phyloP scores from a whole-genome alignment of 2,329 filamentous ascomycete genomes.

The Ascochyta viciae-villosae region DNA sequence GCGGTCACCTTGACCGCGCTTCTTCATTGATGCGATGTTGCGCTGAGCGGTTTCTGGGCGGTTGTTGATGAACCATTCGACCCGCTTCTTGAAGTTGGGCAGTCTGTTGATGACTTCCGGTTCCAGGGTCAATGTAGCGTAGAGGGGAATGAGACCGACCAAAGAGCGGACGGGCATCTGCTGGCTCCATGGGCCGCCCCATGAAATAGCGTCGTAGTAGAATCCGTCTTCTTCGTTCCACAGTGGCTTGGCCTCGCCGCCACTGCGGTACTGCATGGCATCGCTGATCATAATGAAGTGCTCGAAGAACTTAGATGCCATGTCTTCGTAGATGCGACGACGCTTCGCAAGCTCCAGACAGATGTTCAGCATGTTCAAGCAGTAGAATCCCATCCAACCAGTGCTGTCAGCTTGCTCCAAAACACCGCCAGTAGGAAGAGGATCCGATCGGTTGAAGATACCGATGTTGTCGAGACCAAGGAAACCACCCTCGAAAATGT shows the following conservation, averaged over 20 bases:
- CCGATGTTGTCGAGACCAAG: constrained; percentile 96
- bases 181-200: constrained; percentile 91
- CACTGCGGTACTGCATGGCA: constrained; percentile 79
- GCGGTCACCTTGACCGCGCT: constrained; percentile 87
- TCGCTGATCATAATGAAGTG: constrained; percentile 98
- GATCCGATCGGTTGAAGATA: constrained; percentile 95
- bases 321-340: constrained; percentile 91
- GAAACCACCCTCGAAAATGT: constrained; percentile 96
- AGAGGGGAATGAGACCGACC: constrained; percentile 91
- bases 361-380: constrained; percentile 95
- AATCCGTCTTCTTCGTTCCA: constrained; percentile 98
- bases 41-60: constrained; percentile 85
- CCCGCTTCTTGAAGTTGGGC: constrained; percentile 88
- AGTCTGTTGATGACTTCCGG: constrained; percentile 92
- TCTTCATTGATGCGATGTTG: constrained; percentile 92
- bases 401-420: constrained; percentile 97
- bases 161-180: constrained; percentile 91
- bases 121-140: constrained; percentile 89
- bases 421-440: constrained; percentile 88
- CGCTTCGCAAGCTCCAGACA: constrained; percentile 94
- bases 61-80: constrained; percentile 95
- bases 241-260: constrained; percentile 78
- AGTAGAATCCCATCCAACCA: constrained; percentile 99
- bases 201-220: constrained; percentile 98
- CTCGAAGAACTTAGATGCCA: constrained; percentile 98